A percentile compares a stretch with the other conserved stretches of the same genome.
Evolutionary conservation across 2,329 filamentous ascomycete genomes (phyloP).

Genomic region (Fusarium papillatum): DNA sequence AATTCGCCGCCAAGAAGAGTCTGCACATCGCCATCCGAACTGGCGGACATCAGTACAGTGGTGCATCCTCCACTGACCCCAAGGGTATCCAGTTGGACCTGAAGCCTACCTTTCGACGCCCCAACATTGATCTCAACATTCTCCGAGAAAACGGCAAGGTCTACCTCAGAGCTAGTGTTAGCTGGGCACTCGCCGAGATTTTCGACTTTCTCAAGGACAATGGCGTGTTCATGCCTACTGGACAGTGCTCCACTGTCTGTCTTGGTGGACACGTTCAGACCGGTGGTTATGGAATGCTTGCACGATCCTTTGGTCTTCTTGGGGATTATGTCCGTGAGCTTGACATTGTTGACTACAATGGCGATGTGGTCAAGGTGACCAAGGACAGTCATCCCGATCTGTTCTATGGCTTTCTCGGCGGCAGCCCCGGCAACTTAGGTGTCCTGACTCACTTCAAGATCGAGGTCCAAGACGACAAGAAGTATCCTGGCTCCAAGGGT

Average conservation of each 20-base stretch:
- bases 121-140: conserved; percentile 51
- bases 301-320: conserved; percentile 64
- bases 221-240: conserved; percentile 59
- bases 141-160: conserved; percentile 30
- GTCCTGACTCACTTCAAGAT: conserved; percentile 67
- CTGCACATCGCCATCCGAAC: conserved; percentile 58
- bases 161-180: conserved; percentile 51
- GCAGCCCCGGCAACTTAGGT: conserved; percentile 70
- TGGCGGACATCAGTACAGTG: conserved; percentile 64
- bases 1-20: conserved; percentile 55
- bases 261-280: conserved; percentile 63
- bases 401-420: conserved; percentile 71
- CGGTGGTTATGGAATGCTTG: conserved; percentile 62
- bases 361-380: conserved; percentile 59
- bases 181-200: conserved; percentile 57
- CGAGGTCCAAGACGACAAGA: conserved; percentile 53
- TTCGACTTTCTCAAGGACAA: conserved; percentile 56
- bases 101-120: conserved; percentile 5
- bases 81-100: conserved; percentile 62
- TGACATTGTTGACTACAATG: conserved; percentile 61
- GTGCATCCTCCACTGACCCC: conserved; percentile 59
- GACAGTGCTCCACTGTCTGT: conserved; percentile 60
- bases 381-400: conserved; percentile 65
- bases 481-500: conserved; percentile 55
- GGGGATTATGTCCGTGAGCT: conserved; percentile 66